Conservation (phyloP, 768 basidiomycete species). For the Brasilioporus rufonigricans region DNA sequence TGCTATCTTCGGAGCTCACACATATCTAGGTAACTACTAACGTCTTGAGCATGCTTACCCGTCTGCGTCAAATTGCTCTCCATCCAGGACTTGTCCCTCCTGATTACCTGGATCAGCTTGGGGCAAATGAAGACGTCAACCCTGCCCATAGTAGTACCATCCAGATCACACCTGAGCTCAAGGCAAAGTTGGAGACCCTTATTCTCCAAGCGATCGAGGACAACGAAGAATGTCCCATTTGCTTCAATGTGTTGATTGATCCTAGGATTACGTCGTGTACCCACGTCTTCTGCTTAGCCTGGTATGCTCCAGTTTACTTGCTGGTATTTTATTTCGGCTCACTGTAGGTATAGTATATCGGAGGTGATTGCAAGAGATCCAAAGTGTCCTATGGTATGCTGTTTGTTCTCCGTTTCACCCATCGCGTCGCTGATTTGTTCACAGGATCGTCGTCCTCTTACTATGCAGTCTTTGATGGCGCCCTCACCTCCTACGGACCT, state of each 20-base stretch:
- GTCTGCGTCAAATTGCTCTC: slow-evolving; percentile 77
- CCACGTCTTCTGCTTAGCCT: slow-evolving; percentile 70
- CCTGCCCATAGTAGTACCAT: slow-evolving; percentile 22
- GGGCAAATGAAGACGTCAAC: slow-evolving; percentile 28
- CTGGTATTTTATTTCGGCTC: neutral
- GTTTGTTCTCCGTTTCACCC: neutral
- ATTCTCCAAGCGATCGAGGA: slow-evolving; percentile 74
- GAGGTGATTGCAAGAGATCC: slow-evolving; percentile 68
- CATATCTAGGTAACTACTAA: slow-evolving; percentile 57
- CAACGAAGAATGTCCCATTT: slow-evolving; percentile 80
- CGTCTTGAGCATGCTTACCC: slow-evolving; percentile 80
- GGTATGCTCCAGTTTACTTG: slow-evolving; percentile 39
- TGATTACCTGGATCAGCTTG: slow-evolving; percentile 67
- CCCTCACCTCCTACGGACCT: slow-evolving; percentile 65
- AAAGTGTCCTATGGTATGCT: slow-evolving; percentile 77
- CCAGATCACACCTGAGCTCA: slow-evolving; percentile 53
- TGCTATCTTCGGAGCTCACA: neutral
- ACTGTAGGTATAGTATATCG: slow-evolving; percentile 47
- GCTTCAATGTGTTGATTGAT: slow-evolving; percentile 57
- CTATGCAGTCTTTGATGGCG: slow-evolving; percentile 55
- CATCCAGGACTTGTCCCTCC: slow-evolving; percentile 75
- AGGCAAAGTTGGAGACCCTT: slow-evolving; percentile 50
- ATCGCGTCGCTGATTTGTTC: slow-evolving; percentile 1
- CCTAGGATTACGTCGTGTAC: slow-evolving; percentile 73
- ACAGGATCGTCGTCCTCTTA: slow-evolving; percentile 70